phyloP scores from a whole-genome alignment of 257 asterid genomes.

The Petunia axillaris region DNA sequence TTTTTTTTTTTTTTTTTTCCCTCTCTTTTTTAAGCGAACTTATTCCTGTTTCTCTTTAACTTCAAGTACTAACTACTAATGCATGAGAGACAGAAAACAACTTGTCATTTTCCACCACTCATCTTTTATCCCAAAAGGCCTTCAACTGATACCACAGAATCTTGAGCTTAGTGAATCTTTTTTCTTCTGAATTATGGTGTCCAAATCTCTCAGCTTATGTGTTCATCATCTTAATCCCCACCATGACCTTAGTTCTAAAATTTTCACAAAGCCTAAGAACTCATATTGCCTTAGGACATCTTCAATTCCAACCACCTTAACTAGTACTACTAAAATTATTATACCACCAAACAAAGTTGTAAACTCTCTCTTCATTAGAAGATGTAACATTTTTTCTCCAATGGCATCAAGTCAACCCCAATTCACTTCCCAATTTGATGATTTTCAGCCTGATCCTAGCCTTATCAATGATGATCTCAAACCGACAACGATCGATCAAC shows the following conservation, averaged over 20 bases:
- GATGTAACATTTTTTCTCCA: conserved; percentile 23
- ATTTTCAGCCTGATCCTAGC: conserved; percentile 53
- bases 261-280: conserved; percentile 35
- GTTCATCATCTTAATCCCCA: conserved; percentile 50
- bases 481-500: conserved; percentile 53
- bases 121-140: conserved; percentile 26
- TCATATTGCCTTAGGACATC: conserved; percentile 8
- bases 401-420: conserved; percentile 43
- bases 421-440: conserved; percentile 31
- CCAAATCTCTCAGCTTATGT: conserved; percentile 49
- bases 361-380: neutral
- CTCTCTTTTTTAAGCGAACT: neutral
- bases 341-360: neutral
- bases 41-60: neutral
- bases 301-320: conserved; percentile 24
- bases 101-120: conserved; percentile 42
- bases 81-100: conserved; percentile 17
- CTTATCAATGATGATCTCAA: conserved; percentile 77
- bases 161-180: conserved; percentile 34
- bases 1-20: too few species aligned
- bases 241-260: conserved; percentile 20
- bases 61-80: neutral
- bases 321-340: neutral
- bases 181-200: conserved; percentile 42
- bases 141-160: conserved; percentile 31